Conservation (phyloP, 2,329 filamentous ascomycete species). For the Amylocarpus encephaloides region DNA sequence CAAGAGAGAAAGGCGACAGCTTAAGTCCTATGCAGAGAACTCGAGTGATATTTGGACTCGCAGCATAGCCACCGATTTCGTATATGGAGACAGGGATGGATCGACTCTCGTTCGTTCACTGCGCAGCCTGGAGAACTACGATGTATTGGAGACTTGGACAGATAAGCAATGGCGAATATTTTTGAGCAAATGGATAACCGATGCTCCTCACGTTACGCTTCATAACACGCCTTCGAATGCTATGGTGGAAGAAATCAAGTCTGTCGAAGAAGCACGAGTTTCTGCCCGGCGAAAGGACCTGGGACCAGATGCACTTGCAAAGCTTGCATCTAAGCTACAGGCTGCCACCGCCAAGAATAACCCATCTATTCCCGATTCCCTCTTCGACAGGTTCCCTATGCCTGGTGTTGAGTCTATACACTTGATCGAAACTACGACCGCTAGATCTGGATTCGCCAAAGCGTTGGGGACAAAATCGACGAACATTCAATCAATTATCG, state of each 20-base stretch:
- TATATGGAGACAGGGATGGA: constrained; percentile 83
- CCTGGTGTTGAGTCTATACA: constrained; percentile 87
- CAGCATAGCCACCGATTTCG: constrained; percentile 84
- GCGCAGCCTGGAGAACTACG: constrained; percentile 51
- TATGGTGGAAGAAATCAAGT: constrained; percentile 74
- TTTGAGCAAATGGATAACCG: constrained; percentile 74
- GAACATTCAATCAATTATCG: constrained; percentile 67
- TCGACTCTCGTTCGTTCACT: constrained; percentile 59
- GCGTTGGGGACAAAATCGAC: constrained; percentile 63
- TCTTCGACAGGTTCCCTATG: constrained; percentile 77
- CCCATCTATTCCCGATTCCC: constrained; percentile 69
- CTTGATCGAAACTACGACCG: constrained; percentile 84
- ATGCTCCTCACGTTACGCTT: constrained; percentile 81
- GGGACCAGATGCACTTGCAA: constrained; percentile 73
- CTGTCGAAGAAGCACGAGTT: constrained; percentile 71
- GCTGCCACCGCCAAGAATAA: constrained; percentile 85
- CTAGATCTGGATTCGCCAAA: constrained; percentile 71
- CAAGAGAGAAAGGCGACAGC: constrained; percentile 69
- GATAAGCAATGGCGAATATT: constrained; percentile 80
- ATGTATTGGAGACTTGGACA: constrained; percentile 69
- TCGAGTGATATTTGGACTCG: constrained; percentile 75
- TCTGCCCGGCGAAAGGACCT: constrained; percentile 72
- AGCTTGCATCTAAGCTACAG: constrained; percentile 69
- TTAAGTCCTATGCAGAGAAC: constrained; percentile 77
- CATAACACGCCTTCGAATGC: constrained; percentile 79